These are phyloP conservation scores for Apiotrichum domesticum DNA, from an alignment of 1,284 basidiomycete species.

Conservation along the genomic window DNA sequence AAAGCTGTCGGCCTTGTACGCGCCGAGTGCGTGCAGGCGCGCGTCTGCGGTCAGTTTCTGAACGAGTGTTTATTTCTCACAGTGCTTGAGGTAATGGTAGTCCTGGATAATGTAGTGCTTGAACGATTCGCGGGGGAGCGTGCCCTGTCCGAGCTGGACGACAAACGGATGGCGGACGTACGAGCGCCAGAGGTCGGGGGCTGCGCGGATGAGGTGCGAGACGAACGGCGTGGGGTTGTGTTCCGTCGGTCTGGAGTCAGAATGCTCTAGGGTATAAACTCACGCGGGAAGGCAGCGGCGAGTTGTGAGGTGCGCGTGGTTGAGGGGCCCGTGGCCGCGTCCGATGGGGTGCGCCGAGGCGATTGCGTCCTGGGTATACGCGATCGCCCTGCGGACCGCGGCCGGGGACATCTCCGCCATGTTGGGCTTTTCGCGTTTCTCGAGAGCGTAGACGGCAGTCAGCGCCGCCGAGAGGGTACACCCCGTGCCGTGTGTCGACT, in stretches of 20 bases:
- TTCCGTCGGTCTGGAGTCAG: constrained; percentile 53
- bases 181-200: constrained; percentile 54
- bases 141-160: constrained; percentile 63
- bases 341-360: constrained; percentile 66
- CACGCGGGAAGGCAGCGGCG: constrained; percentile 57
- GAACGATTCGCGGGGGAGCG: constrained; percentile 61
- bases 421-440: not conserved
- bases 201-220: constrained; percentile 59
- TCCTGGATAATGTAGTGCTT: constrained; percentile 73
- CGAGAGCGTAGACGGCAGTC: constrained; percentile 50
- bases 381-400: constrained; percentile 58
- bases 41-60: constrained; percentile 35
- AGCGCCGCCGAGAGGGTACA: constrained; percentile 85
- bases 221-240: constrained; percentile 64
- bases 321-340: constrained; percentile 74
- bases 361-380: constrained; percentile 73
- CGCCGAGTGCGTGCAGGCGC: constrained; percentile 57
- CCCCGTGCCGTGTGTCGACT: constrained; percentile 85
- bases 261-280: constrained; percentile 24
- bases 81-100: constrained; percentile 51
- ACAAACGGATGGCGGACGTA: constrained; percentile 71
- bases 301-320: constrained; percentile 69
- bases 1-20: constrained; percentile 67
- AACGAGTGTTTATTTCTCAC: constrained; percentile 16
- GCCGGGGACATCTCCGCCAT: constrained; percentile 48